A percentile compares a stretch with the other conserved stretches of the same genome.
These are phyloP conservation scores for Yamadazyma endophytica DNA, from an alignment of 805 yeast genomes.

Conservation along the genomic window DNA sequence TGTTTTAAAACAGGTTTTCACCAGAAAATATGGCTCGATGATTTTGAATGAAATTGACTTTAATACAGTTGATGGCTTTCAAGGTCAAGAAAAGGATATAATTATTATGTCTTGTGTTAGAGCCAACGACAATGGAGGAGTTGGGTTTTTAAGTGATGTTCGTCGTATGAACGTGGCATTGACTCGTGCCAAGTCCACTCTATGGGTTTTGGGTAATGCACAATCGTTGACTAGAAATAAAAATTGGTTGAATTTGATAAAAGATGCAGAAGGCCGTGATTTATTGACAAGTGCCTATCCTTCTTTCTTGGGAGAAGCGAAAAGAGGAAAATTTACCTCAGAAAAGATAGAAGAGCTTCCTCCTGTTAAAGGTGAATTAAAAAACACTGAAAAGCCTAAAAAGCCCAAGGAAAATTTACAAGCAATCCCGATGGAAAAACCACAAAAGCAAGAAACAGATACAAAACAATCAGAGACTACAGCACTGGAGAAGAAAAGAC, in stretches of 20 bases:
- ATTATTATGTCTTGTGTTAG: constrained; percentile 94
- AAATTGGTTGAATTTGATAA: constrained; percentile 70
- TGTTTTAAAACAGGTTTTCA: constrained; percentile 54
- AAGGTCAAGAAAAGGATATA: constrained; percentile 84
- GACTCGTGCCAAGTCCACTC: constrained; percentile 86
- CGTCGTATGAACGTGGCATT: constrained; percentile 97
- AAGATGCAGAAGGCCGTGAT: constrained; percentile 56
- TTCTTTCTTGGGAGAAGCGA: constrained; percentile 26
- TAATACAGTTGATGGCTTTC: constrained; percentile 96
- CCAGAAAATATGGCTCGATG: constrained; percentile 53
- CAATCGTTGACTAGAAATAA: constrained; percentile 59
- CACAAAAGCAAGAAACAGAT: background rate
- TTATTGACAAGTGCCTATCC: constrained; percentile 28
- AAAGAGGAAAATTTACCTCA: too few relatives aligned
- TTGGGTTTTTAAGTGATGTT: constrained; percentile 87
- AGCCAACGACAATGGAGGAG: constrained; percentile 62
- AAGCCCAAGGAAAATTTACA: background rate
- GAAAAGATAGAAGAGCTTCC: too few relatives aligned
- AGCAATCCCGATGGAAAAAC: background rate
- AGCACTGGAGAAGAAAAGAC: too few relatives aligned
- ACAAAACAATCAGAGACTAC: too few relatives aligned
- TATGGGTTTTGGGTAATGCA: constrained; percentile 87
- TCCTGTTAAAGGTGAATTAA: background rate
- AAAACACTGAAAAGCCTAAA: background rate
- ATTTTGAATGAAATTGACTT: constrained; percentile 72